Evolutionary conservation across 805 yeast species (phyloP).

Genomic region (Kodamaea nitidulidarum): DNA sequence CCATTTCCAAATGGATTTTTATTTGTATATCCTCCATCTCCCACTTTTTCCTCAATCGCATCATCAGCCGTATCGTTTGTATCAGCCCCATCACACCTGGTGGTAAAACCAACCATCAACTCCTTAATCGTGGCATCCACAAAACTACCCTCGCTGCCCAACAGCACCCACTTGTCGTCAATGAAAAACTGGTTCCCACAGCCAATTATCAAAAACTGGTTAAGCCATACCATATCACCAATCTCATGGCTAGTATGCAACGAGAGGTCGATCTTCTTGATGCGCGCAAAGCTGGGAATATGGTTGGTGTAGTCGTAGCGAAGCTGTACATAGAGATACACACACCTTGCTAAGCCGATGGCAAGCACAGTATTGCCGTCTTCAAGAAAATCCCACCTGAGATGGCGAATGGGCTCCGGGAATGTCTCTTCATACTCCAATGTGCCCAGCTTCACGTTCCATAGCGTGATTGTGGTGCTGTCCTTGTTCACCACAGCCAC

Average conservation of each 20-base stretch:
- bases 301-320: slow-evolving; percentile 85
- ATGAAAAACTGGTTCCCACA: slow-evolving; percentile 87
- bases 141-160: slow-evolving; percentile 18
- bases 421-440: slow-evolving; percentile 57
- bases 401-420: slow-evolving; percentile 20
- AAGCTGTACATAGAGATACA: slow-evolving; percentile 71
- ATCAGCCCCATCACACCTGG: no score
- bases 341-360: slow-evolving; percentile 65
- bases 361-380: slow-evolving; percentile 60
- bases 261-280: slow-evolving; percentile 67
- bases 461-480: slow-evolving; percentile 56
- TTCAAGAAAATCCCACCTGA: slow-evolving; percentile 22
- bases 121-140: slow-evolving; percentile 53
- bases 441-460: slow-evolving; percentile 70
- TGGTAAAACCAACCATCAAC: slow-evolving; percentile 30
- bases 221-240: slow-evolving; percentile 87
- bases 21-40: no score
- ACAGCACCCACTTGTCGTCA: slow-evolving; percentile 57
- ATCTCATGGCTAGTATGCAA: slow-evolving; percentile 73
- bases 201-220: slow-evolving; percentile 76
- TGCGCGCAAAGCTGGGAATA: slow-evolving; percentile 71
- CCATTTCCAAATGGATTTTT: no score
- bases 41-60: no score
- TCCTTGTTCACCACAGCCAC: slow-evolving; percentile 65
- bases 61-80: no score